phyloP scores from a whole-genome alignment of 2,329 filamentous ascomycete genomes.

The Colletotrichum eleusines region DNA sequence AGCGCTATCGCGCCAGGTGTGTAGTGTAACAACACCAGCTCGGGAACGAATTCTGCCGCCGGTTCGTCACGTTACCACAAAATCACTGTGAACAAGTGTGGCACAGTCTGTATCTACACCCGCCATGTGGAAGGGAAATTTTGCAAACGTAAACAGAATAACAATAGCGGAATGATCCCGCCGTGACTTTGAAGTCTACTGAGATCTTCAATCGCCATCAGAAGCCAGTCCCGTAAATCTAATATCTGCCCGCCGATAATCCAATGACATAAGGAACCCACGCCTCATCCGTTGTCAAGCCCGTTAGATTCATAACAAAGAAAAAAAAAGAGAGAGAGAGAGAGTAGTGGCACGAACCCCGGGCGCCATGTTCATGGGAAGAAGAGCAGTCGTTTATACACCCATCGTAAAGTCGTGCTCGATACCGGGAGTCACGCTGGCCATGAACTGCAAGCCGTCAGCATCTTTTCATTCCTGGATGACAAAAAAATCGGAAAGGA shows the following conservation, averaged over 20 bases:
- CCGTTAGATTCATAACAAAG: not conserved
- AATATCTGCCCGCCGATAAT: constrained; percentile 9
- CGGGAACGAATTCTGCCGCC: not conserved
- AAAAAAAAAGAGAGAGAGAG: not conserved
- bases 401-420: constrained; percentile 99
- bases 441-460: constrained; percentile 71
- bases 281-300: not conserved
- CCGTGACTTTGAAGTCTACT: constrained; percentile 36
- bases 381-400: constrained; percentile 64
- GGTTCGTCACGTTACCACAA: not conserved
- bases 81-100: not conserved
- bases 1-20: too few species aligned
- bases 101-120: too few species aligned
- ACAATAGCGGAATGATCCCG: not conserved
- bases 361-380: constrained; percentile 4
- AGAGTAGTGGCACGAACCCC: not conserved
- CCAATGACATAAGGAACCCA: constrained; percentile 22
- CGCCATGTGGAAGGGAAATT: too few species aligned
- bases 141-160: not conserved
- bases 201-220: constrained; percentile 29
- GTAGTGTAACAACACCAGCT: too few species aligned
- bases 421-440: constrained; percentile 94
- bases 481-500: constrained; percentile 44
- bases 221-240: constrained; percentile 22
- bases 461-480: constrained; percentile 19